These are phyloP conservation scores for Scutellaria minor DNA, from an alignment of 257 asterid genomes.

Conservation along the genomic window DNA sequence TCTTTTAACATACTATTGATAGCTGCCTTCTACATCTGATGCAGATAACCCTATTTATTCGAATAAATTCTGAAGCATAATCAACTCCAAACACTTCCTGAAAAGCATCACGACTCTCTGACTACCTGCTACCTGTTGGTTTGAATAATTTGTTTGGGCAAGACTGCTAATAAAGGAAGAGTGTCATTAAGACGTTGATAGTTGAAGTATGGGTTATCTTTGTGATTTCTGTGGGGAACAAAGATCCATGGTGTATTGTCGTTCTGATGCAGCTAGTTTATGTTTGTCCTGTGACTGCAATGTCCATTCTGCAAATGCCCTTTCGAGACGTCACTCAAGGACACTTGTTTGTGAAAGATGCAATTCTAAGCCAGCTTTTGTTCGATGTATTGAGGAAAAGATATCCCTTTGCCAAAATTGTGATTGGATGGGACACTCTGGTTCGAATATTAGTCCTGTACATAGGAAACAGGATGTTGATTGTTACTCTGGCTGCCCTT, in stretches of 20 bases:
- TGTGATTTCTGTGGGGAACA: conserved; percentile 67
- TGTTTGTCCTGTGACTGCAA: conserved; percentile 62
- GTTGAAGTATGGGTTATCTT: conserved; percentile 48
- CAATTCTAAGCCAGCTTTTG: conserved; percentile 56
- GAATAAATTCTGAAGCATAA: conserved; percentile 26
- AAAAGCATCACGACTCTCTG: conserved; percentile 2
- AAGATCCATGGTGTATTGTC: conserved; percentile 54
- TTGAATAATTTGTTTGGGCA: conserved; percentile 13
- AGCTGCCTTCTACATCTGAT: conserved; percentile 16
- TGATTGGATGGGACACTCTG: conserved; percentile 54
- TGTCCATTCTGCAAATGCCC: conserved; percentile 65
- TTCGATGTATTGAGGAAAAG: conserved; percentile 53
- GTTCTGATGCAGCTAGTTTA: conserved; percentile 62
- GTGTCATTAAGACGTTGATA: not conserved
- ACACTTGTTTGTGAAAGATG: conserved; percentile 66
- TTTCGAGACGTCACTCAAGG: conserved; percentile 59
- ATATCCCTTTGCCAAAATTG: conserved; percentile 67
- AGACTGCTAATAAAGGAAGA: conserved; percentile 13
- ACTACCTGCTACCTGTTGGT: not conserved
- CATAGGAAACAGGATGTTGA: conserved; percentile 52
- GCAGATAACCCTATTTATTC: conserved; percentile 35
- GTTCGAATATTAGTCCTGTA: conserved; percentile 37
- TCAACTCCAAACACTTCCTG: conserved; percentile 1
- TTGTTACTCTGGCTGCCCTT: conserved; percentile 58
- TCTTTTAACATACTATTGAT: conserved; percentile 14